A percentile compares a stretch with the other conserved stretches of the same genome.
Evolutionary conservation across 2,329 filamentous ascomycete genomes (phyloP).

Genomic region (Pseudopyricularia cyperi): DNA sequence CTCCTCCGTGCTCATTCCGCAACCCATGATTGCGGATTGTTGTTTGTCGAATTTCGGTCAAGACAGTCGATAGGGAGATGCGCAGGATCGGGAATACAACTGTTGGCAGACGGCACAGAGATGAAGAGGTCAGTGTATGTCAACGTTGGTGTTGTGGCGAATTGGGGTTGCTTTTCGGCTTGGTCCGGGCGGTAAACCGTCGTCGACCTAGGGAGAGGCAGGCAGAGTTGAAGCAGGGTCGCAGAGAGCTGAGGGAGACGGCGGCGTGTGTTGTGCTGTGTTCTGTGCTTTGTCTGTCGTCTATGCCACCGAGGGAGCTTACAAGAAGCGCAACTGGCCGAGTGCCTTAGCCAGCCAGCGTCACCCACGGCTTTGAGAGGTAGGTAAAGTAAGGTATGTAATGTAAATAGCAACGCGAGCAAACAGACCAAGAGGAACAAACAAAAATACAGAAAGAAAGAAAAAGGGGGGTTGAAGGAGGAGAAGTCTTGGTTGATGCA

Average conservation of each 20-base stretch:
- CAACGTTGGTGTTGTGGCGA: background rate
- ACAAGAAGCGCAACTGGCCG: background rate
- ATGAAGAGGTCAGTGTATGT: background rate
- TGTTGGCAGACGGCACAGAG: background rate
- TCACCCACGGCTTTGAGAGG: background rate
- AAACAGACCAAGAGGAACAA: background rate
- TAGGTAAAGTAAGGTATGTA: background rate
- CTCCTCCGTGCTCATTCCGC: constrained; percentile 98
- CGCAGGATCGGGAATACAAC: background rate
- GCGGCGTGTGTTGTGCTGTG: background rate
- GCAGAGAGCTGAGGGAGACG: background rate
- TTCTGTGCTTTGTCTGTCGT: no score
- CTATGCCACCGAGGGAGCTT: background rate
- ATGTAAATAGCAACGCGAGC: no score
- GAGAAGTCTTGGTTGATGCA: background rate
- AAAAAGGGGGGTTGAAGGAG: background rate
- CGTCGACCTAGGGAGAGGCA: background rate
- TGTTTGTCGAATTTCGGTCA: constrained; percentile 1
- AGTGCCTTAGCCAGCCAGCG: background rate
- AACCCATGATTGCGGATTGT: constrained; percentile 72
- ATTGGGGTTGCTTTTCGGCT: background rate
- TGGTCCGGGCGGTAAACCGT: background rate
- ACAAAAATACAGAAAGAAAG: background rate
- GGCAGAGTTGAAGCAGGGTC: background rate
- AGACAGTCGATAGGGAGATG: background rate